phyloP scores from a whole-genome alignment of 306 rosid genomes.

The Gastrolobium bilobum region DNA sequence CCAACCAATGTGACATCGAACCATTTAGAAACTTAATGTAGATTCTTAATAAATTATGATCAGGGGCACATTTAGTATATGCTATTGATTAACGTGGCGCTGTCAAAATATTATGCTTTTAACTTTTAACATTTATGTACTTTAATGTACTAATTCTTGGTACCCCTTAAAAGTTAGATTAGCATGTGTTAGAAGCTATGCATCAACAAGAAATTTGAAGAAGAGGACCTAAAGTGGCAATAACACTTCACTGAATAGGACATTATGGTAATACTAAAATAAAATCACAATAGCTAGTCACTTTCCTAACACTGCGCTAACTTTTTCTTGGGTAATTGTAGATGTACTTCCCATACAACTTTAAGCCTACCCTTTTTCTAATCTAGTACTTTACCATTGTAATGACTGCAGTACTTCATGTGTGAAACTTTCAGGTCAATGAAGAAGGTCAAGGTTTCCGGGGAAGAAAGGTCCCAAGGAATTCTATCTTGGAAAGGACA shows the following conservation, averaged over 20 bases:
- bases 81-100: constrained; percentile 9
- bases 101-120: constrained; percentile 16
- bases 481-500: constrained; percentile 58
- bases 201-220: constrained; percentile 8
- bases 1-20: constrained; percentile 37
- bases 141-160: constrained; percentile 1
- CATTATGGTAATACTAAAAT: constrained; percentile 24
- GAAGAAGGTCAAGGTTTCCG: constrained; percentile 61
- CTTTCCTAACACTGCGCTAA: constrained; percentile 31
- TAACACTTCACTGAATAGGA: constrained; percentile 34
- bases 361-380: constrained; percentile 27
- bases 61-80: neutral
- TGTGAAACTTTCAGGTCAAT: constrained; percentile 57
- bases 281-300: constrained; percentile 11
- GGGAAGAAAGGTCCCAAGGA: constrained; percentile 59
- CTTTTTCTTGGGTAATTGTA: neutral
- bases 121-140: neutral
- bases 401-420: constrained; percentile 48
- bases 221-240: neutral
- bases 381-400: constrained; percentile 41
- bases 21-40: constrained; percentile 34
- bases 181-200: neutral
- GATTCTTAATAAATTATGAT: constrained; percentile 27
- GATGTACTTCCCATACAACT: constrained; percentile 36
- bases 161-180: neutral